A percentile compares a stretch with the other conserved stretches of the same genome.
Evolutionary conservation across 1,284 basidiomycete genomes (phyloP).

Genomic region (Ganoderma lucidum): DNA sequence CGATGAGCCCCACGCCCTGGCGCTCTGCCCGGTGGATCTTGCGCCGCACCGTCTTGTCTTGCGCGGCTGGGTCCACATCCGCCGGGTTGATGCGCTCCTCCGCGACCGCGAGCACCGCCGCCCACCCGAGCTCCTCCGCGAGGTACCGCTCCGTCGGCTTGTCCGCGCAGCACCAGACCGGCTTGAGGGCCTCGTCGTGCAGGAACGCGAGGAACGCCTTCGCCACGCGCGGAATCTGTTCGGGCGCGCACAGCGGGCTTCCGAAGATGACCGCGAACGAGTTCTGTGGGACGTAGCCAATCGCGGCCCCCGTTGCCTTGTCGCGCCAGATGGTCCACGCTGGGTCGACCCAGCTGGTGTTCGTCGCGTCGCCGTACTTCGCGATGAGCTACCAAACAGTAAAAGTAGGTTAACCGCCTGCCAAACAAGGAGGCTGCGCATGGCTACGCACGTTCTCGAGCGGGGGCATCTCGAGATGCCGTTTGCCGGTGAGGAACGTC

Average conservation of each 20-base stretch:
- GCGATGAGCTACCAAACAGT: conserved; percentile 50
- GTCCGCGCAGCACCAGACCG: conserved; percentile 60
- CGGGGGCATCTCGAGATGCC: conserved; percentile 42
- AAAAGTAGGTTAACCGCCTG: not conserved
- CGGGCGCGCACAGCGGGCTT: conserved; percentile 55
- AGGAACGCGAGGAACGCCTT: conserved; percentile 49
- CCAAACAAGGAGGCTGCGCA: not conserved
- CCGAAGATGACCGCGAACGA: conserved; percentile 55
- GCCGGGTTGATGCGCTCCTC: conserved; percentile 61
- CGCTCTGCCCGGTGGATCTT: conserved; percentile 58
- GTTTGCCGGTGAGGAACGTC: conserved; percentile 39
- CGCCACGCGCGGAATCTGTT: conserved; percentile 52
- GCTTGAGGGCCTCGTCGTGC: conserved; percentile 51
- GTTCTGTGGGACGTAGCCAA: conserved; percentile 52
- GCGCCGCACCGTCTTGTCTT: conserved; percentile 53
- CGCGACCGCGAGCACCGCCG: conserved; percentile 56
- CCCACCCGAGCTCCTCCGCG: conserved; percentile 56
- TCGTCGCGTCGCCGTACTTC: conserved; percentile 62
- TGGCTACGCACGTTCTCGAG: conserved; percentile 42
- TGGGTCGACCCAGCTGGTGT: conserved; percentile 63
- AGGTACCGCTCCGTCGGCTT: conserved; percentile 55
- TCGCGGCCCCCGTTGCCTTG: conserved; percentile 52
- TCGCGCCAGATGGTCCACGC: conserved; percentile 63
- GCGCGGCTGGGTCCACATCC: conserved; percentile 46
- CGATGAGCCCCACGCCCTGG: conserved; percentile 54